Evolutionary conservation across 306 rosid species (phyloP).

Genomic region (Pyrus bretschneideri): DNA sequence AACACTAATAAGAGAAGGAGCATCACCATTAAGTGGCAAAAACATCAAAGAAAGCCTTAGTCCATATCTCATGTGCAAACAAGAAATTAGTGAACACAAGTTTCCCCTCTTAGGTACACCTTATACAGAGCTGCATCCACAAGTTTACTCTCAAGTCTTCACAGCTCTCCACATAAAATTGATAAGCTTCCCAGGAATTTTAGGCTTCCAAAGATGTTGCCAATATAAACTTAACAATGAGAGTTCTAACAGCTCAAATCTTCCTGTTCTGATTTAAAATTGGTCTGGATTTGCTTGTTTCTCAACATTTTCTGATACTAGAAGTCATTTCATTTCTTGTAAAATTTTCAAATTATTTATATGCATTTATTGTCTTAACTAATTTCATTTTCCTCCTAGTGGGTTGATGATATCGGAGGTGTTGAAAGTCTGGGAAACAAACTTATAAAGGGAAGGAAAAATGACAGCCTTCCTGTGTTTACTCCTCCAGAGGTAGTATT

Average conservation of each 20-base stretch:
- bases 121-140: too few species aligned
- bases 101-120: too few species aligned
- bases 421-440: conserved; percentile 61
- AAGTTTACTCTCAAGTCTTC: too few species aligned
- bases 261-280: not conserved
- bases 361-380: conserved; percentile 14
- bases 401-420: conserved; percentile 92
- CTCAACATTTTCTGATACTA: not conserved
- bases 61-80: too few species aligned
- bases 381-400: conserved; percentile 33
- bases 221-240: not conserved
- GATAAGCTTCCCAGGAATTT: too few species aligned
- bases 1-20: too few species aligned
- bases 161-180: too few species aligned
- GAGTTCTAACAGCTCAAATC: not conserved
- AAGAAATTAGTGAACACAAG: too few species aligned
- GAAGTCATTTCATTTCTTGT: not conserved
- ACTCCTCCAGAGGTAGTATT: conserved; percentile 76
- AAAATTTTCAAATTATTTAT: not conserved
- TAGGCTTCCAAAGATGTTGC: too few species aligned
- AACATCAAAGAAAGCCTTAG: too few species aligned
- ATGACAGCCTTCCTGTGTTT: conserved; percentile 63
- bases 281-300: not conserved
- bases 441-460: conserved; percentile 54
- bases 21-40: too few species aligned